A percentile compares a stretch with the other conserved stretches of the same genome.
Evolutionary conservation across 2,329 filamentous ascomycete species (phyloP).

Genomic region (Microcera coccophila): DNA sequence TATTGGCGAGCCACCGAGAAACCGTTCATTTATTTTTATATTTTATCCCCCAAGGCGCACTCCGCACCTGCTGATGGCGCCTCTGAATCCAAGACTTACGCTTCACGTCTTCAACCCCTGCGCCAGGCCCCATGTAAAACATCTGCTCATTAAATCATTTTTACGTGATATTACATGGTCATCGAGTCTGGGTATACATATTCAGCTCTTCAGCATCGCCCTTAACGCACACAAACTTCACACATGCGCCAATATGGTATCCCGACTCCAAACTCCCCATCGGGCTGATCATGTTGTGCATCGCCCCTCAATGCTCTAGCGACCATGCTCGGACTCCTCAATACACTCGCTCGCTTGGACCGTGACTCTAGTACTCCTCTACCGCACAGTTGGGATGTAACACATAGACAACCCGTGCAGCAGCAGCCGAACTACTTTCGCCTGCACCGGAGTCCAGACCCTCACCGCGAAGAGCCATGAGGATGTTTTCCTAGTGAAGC

Average conservation of each 20-base stretch:
- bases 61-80: no score
- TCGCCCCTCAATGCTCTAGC: background rate
- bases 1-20: no score
- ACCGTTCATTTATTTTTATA: no score
- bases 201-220: background rate
- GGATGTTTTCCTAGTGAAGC: slow-evolving; percentile 76
- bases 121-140: no score
- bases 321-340: background rate
- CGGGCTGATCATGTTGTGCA: background rate
- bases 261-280: slow-evolving; percentile 1
- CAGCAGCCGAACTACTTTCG: slow-evolving; percentile 40
- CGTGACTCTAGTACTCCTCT: slow-evolving; percentile 55
- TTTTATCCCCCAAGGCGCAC: no score
- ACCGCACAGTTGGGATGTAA: slow-evolving; percentile 91
- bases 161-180: no score
- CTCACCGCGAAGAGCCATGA: slow-evolving; percentile 72
- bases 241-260: background rate
- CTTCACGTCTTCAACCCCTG: no score
- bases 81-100: no score
- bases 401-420: slow-evolving; percentile 65
- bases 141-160: no score
- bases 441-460: slow-evolving; percentile 48
- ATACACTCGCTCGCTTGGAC: background rate
- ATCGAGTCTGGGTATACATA: no score
- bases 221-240: background rate